These are phyloP conservation scores for Pythium aquatile DNA, from an alignment of 352 stramenopile species.

Conservation along the genomic window DNA sequence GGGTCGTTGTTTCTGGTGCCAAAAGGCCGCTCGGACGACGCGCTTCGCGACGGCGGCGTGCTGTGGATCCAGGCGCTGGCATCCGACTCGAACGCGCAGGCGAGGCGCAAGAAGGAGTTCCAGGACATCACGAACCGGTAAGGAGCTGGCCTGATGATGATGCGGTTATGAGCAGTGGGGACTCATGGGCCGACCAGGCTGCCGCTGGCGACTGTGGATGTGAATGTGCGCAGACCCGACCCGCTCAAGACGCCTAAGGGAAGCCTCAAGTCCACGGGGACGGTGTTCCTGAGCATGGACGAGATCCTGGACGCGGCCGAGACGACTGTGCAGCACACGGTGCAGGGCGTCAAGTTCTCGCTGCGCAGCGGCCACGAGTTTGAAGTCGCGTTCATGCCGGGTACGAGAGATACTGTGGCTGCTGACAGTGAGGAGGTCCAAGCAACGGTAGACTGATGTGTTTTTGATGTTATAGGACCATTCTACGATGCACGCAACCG, in stretches of 20 bases:
- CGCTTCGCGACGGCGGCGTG: slow-evolving; percentile 31
- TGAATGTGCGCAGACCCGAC: slow-evolving; percentile 17
- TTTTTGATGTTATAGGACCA: slow-evolving; percentile 23
- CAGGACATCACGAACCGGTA: slow-evolving; percentile 54
- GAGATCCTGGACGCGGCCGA: slow-evolving; percentile 32
- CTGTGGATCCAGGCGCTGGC: slow-evolving; percentile 52
- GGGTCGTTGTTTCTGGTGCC: slow-evolving; percentile 35
- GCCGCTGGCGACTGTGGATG: slow-evolving; percentile 6
- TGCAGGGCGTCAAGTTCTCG: slow-evolving; percentile 38
- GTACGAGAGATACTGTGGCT: slow-evolving; percentile 16
- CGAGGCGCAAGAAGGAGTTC: slow-evolving; percentile 51
- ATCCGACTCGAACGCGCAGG: slow-evolving; percentile 54
- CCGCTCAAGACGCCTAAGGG: slow-evolving; percentile 25
- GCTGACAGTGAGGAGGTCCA: background rate
- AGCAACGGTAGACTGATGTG: background rate
- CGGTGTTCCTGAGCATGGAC: slow-evolving; percentile 35
- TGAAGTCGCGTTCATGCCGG: slow-evolving; percentile 67
- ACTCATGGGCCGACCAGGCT: slow-evolving; percentile 3
- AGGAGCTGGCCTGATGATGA: background rate
- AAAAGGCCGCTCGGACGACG: background rate
- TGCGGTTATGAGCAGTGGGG: background rate
- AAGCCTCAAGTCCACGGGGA: slow-evolving; percentile 27
- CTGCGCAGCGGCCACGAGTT: slow-evolving; percentile 36
- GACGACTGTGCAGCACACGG: slow-evolving; percentile 43
- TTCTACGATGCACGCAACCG: slow-evolving; percentile 36